Percentiles rank a stretch among this genome's conserved stretches.
phyloP scores from a whole-genome alignment of 768 basidiomycete genomes.

The Flagelloscypha sp. region DNA sequence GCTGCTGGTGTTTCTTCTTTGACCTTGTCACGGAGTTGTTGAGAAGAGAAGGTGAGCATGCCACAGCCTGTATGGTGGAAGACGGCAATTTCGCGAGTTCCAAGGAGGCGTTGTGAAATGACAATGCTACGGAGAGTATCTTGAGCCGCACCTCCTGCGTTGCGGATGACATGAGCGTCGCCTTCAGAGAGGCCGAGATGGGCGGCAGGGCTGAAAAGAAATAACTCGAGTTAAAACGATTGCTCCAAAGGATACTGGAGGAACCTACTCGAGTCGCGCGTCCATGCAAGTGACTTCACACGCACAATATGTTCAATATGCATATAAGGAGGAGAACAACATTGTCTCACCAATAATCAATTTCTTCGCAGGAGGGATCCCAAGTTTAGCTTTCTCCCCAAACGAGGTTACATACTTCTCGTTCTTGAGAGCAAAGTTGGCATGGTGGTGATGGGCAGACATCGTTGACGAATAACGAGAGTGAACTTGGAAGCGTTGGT shows the following conservation, averaged over 20 bases:
- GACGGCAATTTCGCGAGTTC: slow-evolving; percentile 39
- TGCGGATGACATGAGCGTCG: slow-evolving; percentile 45
- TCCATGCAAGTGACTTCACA: slow-evolving; percentile 45
- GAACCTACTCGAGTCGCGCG: slow-evolving; percentile 37
- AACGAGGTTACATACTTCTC: slow-evolving; percentile 31
- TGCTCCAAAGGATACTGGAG: not conserved
- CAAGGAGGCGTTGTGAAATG: slow-evolving; percentile 44
- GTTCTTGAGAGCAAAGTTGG: slow-evolving; percentile 29
- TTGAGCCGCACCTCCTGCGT: slow-evolving; percentile 42
- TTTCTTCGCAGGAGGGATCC: slow-evolving; percentile 35
- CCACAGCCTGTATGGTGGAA: slow-evolving; percentile 52
- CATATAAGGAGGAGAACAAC: too few relatives aligned
- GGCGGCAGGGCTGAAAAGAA: slow-evolving; percentile 26
- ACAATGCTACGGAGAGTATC: slow-evolving; percentile 43
- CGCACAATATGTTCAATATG: slow-evolving; percentile 2
- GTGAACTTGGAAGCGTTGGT: too few relatives aligned
- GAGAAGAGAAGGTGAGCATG: slow-evolving; percentile 38
- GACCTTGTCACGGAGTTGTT: slow-evolving; percentile 27
- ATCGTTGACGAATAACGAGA: too few relatives aligned
- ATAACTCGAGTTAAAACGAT: not conserved
- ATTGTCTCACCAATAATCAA: slow-evolving; percentile 31
- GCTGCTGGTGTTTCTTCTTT: slow-evolving; percentile 22
- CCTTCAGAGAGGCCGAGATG: slow-evolving; percentile 41
- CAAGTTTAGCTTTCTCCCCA: slow-evolving; percentile 27
- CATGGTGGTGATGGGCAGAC: too few relatives aligned